phyloP scores from a whole-genome alignment of 495 filamentous ascomycete genomes.

The Penicilliopsis zonata region DNA sequence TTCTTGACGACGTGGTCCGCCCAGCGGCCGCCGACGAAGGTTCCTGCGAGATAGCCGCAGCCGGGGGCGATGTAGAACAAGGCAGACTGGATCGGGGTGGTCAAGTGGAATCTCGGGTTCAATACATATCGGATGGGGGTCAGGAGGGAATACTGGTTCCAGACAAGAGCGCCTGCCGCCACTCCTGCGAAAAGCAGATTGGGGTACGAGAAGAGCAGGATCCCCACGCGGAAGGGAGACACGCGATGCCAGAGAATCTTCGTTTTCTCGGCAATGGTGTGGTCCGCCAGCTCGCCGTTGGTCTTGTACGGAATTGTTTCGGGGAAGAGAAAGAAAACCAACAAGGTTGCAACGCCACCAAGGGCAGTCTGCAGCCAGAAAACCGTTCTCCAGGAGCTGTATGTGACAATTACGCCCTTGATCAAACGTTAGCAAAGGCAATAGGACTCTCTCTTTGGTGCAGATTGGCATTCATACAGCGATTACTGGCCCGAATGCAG shows the following conservation, averaged over 20 bases:
- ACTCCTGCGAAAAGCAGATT: constrained; percentile 52
- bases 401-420: constrained; percentile 57
- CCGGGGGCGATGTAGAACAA: constrained; percentile 69
- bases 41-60: constrained; percentile 55
- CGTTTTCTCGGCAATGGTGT: constrained; percentile 32
- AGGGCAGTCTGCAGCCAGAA: constrained; percentile 64
- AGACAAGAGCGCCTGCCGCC: constrained; percentile 49
- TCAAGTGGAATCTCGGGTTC: constrained; percentile 59
- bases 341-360: constrained; percentile 40
- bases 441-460: background rate
- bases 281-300: constrained; percentile 40
- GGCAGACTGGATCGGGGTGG: constrained; percentile 51
- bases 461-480: constrained; percentile 19
- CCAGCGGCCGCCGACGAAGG: constrained; percentile 60
- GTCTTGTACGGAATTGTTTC: constrained; percentile 55
- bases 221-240: constrained; percentile 49
- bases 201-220: constrained; percentile 47
- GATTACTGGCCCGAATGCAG: constrained; percentile 57
- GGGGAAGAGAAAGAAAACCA: constrained; percentile 52
- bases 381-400: constrained; percentile 53
- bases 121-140: constrained; percentile 66
- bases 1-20: constrained; percentile 53
- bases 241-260: constrained; percentile 44
- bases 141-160: constrained; percentile 62
- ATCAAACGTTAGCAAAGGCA: constrained; percentile 1